A percentile compares a stretch with the other conserved stretches of the same genome.
These are phyloP conservation scores for Cicer judaicum DNA, from an alignment of 306 rosid species.

Conservation along the genomic window DNA sequence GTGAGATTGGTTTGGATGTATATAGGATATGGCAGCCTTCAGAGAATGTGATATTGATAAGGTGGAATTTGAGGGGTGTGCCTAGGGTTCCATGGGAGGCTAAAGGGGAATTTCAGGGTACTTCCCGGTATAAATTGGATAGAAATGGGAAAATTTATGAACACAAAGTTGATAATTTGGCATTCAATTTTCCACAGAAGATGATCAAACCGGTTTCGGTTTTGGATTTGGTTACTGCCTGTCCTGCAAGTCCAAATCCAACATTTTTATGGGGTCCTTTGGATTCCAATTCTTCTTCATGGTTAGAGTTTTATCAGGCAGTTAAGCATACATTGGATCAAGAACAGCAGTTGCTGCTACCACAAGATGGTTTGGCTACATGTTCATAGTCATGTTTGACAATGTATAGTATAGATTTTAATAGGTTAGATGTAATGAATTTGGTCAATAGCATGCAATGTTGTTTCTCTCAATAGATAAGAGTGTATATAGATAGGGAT, in stretches of 20 bases:
- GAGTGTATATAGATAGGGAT: conserved; percentile 62
- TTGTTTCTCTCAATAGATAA: conserved; percentile 53
- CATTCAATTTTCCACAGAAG: conserved; percentile 79
- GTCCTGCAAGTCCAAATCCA: conserved; percentile 92
- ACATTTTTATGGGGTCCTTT: conserved; percentile 78
- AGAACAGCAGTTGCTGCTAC: conserved; percentile 59
- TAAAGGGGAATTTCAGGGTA: conserved; percentile 89
- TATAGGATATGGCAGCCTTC: conserved; percentile 95
- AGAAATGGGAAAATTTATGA: conserved; percentile 90
- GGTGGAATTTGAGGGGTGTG: conserved; percentile 91
- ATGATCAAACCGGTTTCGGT: conserved; percentile 72
- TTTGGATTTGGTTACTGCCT: conserved; percentile 81
- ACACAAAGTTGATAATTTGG: conserved; percentile 89
- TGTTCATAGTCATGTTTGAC: conserved; percentile 65
- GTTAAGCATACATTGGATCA: conserved; percentile 70
- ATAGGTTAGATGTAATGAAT: conserved; percentile 47
- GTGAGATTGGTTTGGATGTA: conserved; percentile 80
- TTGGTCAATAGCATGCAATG: conserved; percentile 54
- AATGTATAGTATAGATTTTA: conserved; percentile 48
- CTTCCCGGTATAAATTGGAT: conserved; percentile 85
- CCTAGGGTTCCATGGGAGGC: conserved; percentile 98
- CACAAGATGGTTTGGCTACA: conserved; percentile 74
- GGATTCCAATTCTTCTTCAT: conserved; percentile 68
- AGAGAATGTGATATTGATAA: conserved; percentile 81
- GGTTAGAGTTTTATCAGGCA: conserved; percentile 80